These are phyloP conservation scores for Leccinum subfulvum DNA, from an alignment of 1,284 basidiomycete genomes.

Conservation along the genomic window DNA sequence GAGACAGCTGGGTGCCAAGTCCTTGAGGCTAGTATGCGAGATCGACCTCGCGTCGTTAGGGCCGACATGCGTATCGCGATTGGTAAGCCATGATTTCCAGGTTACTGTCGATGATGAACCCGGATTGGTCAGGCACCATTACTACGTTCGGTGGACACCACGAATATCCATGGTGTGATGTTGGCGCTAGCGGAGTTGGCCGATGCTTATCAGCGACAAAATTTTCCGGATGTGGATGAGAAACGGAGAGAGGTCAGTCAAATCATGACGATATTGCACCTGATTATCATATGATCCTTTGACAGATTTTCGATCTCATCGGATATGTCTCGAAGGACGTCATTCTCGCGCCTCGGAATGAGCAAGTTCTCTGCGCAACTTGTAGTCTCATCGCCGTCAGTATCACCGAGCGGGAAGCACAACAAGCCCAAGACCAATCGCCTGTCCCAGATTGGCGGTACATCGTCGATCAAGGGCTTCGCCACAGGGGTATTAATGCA, in stretches of 20 bases:
- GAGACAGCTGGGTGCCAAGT: slow-evolving; percentile 78
- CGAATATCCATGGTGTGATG: slow-evolving; percentile 82
- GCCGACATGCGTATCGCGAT: slow-evolving; percentile 46
- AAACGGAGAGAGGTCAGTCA: slow-evolving; percentile 40
- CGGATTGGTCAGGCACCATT: slow-evolving; percentile 46
- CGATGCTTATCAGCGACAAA: slow-evolving; percentile 42
- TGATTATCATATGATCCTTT: slow-evolving; percentile 1
- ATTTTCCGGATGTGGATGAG: slow-evolving; percentile 30
- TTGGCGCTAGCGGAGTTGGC: slow-evolving; percentile 74
- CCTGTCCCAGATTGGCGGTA: slow-evolving; percentile 61
- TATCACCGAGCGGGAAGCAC: slow-evolving; percentile 57
- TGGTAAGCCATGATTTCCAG: slow-evolving; percentile 40
- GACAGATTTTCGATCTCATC: slow-evolving; percentile 60
- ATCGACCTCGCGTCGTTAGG: slow-evolving; percentile 57
- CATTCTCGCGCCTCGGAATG: slow-evolving; percentile 70
- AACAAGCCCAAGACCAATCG: slow-evolving; percentile 35
- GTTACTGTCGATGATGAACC: slow-evolving; percentile 14
- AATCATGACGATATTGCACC: not conserved
- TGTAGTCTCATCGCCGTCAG: slow-evolving; percentile 73
- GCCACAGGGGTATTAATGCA: slow-evolving; percentile 61
- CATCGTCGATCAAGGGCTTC: slow-evolving; percentile 72
- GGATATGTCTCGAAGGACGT: slow-evolving; percentile 51
- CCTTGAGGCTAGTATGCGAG: slow-evolving; percentile 68
- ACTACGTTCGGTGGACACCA: slow-evolving; percentile 64
- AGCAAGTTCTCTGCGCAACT: slow-evolving; percentile 70